Evolutionary conservation across 2,329 filamentous ascomycete species (phyloP), one percentile per base, ranked within the genome.

Genomic region (Stachybotrys chartarum): DNA sequence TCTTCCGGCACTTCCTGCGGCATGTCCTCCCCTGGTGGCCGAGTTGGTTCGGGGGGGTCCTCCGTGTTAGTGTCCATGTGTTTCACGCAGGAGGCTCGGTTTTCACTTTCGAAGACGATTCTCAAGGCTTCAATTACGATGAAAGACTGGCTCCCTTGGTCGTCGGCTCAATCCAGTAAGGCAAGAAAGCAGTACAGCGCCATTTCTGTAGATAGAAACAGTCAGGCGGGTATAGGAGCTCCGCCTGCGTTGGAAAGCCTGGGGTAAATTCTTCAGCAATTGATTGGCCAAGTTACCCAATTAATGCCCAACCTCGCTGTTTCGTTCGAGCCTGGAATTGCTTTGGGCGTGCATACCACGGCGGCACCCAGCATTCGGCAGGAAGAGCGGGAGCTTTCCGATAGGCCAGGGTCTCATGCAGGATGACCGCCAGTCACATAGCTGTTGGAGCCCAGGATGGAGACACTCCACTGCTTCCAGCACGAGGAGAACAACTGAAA

Each of bases 51-150:
- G 3, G 45, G n/a, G 11, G 45, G 45, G 17, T 8, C 3, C 17
- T 47, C 53, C 44, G 50, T 52, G 14, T 60, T 60, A 47, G 55
- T 47, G 31, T 63, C 58, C 64, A 64, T 66, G 50, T 42, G 10
- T 42, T 10, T 10, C 35, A 14, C 8, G 14, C 35, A 42, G 14
- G 24, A 24, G 24, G 24, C 24, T 24, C 4, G 24, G 24, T 24
- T 24, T 24, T 24, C 24, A 24, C 24, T 24, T 24, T 24, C 24
- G 24, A 24, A 24, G 24, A 24, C 24, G 24, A 24, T 50, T 50
- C 10, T 18, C 35, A 42, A 5, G 35, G 10, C 35, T 42, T 42
- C 35, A 14, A 42, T 42, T 14, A 42, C 35, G 14, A 14, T 5
- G 5, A 42, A 42, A 5, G 35, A 42, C 35, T 42, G 35, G 35